These are phyloP conservation scores for Moesziomyces sp. DNA, from an alignment of 1,284 basidiomycete species.

Conservation along the genomic window DNA sequence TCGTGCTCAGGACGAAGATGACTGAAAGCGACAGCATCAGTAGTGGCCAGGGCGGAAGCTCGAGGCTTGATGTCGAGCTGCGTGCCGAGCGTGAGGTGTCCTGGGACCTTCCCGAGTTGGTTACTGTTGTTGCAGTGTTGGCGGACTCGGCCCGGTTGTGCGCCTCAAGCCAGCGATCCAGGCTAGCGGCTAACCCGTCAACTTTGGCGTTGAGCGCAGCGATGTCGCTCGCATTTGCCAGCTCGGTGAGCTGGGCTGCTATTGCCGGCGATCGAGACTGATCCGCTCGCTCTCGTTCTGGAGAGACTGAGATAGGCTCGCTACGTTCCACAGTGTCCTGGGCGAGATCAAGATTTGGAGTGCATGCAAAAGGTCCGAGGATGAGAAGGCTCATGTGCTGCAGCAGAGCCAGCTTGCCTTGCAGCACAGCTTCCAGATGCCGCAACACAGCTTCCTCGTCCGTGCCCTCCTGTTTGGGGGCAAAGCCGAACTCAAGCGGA, in stretches of 20 bases:
- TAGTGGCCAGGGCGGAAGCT: too few species aligned
- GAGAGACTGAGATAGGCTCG: neutral
- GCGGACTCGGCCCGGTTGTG: neutral
- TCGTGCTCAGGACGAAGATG: neutral
- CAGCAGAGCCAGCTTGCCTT: constrained; percentile 15
- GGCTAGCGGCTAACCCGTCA: constrained; percentile 9
- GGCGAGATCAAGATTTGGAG: neutral
- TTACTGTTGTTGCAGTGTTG: neutral
- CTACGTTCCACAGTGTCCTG: neutral
- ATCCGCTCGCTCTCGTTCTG: neutral
- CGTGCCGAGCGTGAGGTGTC: too few species aligned
- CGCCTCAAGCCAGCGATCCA: constrained; percentile 9
- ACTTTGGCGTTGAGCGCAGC: constrained; percentile 12
- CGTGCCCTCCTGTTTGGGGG: neutral
- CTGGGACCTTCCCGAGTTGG: too few species aligned
- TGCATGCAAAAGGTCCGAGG: neutral
- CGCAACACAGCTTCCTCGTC: neutral
- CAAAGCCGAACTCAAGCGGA: neutral
- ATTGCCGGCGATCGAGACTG: too few species aligned
- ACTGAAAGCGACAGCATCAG: too few species aligned
- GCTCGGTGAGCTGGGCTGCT: neutral
- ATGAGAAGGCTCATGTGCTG: constrained; percentile 25
- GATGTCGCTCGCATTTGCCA: neutral
- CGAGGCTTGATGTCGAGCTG: too few species aligned
- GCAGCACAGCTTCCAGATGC: neutral